Evolutionary conservation across 2,329 filamentous ascomycete genomes (phyloP), one percentile per base, ranked within the genome.

Genomic region (Fusarium denticulatum): DNA sequence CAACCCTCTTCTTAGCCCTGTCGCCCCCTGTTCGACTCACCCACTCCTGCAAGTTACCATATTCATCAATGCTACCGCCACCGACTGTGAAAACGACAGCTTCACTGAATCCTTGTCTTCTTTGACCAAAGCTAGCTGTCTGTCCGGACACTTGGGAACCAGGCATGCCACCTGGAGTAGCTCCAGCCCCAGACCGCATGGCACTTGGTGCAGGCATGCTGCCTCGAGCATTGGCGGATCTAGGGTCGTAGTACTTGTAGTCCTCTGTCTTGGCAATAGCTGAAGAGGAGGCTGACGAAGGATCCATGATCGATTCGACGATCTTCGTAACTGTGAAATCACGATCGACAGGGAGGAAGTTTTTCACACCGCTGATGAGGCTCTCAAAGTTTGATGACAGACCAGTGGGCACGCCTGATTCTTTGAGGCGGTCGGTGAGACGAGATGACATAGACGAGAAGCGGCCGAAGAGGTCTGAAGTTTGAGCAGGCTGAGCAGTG

Each of bases 41-140:
- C 96, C 96, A 99, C 80, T 98, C 96, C 81, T 97, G 94, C 80
- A 99, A 82, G 82, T 99, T 99, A 26, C 95, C 96, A 81, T 98
- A 99, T 82, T 99, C 96, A 77, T 99, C 96, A 94, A 99, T 98
- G 80, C 95, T 98, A 46, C 96, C 96, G 52, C 97, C 96, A 8
- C 96, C 96, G 7, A 97, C 94, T 0, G 94, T 96, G 80, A 98
- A 97, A n/a, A 97, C 94, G 61, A 97, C 92, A 3, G 94, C 94
- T 79, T 97, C 95, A 55, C 90, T 93, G 82, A 96, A 98, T 0
- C 94, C 95, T 79, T 97, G 95, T 61, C 96, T 87, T 68, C 95
- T 86, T 83, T 98, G 96, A 4, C 96, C 96, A 82, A 98, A 98
- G 62, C 91, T 97, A 12, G 95, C 95, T 39, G 90, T 88, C 30